Evolutionary conservation across 257 asterid genomes (phyloP), one percentile per base, ranked within the genome.

Genomic region (Lithospermum erythrorhizon): DNA sequence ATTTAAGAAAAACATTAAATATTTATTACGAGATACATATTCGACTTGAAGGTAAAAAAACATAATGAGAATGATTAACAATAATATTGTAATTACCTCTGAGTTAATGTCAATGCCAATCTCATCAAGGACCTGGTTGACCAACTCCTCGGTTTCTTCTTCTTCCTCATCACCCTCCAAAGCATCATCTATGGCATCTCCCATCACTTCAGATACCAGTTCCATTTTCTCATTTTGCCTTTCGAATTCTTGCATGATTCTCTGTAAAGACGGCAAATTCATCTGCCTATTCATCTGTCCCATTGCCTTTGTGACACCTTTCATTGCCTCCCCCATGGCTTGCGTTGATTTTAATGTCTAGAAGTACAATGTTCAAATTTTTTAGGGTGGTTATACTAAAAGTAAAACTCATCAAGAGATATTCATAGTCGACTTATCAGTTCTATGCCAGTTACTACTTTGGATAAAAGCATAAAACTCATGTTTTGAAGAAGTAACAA

Each of bases 271-370:
- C 6, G 98, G 98, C 81, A 91, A 82, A 79, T 91, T 91, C 98
- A 91, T 88, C 78, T 91, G 98, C 78, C 93, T 84, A 65, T 91
- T 91, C 98, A 91, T 91, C 74, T 81, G 94, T 45, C 98, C 98
- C 98, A 91, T 91, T 61, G 98, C 96, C 83, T 88, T 86, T 0
- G 96, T 88, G 18, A 91, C 98, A 7, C 98, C 98, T 78, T 91
- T 88, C 98, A 91, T 91, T 66, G 98, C 98, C 79, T 88, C 98
- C 41, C 96, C 96, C 98, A 91, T 91, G 60, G 98, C 98, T 84
- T 91, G 98, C 19, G 98, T 91, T 18, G 98, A 91, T 76, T 91
- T 91, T 69, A 91, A 66, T 6, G 96, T 91, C 98, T 91, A n/a
- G n/a, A n/a, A n/a, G n/a, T n/a, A n/a, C n/a, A n/a, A n/a, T n/a